Evolutionary conservation across 2,329 filamentous ascomycete species (phyloP).

Genomic region (Cladosporium sp.): DNA sequence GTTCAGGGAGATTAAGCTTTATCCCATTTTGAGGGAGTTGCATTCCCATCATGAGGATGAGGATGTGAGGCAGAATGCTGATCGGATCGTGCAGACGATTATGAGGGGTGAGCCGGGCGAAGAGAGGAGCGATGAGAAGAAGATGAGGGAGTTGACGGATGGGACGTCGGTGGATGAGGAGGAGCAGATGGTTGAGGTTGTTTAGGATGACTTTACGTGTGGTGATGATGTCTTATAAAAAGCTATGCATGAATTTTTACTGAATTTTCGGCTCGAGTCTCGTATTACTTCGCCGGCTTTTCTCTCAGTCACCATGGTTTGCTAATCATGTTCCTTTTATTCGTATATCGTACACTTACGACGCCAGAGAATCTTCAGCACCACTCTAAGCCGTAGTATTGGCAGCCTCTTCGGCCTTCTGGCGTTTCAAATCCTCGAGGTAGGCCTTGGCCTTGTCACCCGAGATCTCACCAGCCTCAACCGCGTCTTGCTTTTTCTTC

Average conservation of each 20-base stretch:
- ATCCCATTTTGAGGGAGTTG: slow-evolving; percentile 82
- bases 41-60: slow-evolving; percentile 76
- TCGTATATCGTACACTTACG: no score
- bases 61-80: slow-evolving; percentile 76
- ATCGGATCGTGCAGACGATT: slow-evolving; percentile 83
- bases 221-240: no score
- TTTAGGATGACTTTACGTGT: slow-evolving; percentile 10
- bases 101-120: slow-evolving; percentile 72
- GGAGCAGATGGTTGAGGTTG: slow-evolving; percentile 39
- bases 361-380: no score
- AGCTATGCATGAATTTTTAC: no score
- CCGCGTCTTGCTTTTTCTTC: not conserved
- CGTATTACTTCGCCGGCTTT: no score
- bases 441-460: not conserved
- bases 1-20: slow-evolving; percentile 74
- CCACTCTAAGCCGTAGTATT: no score
- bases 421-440: not conserved
- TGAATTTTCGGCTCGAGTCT: no score
- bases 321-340: no score
- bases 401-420: not conserved
- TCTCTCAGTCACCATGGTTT: no score
- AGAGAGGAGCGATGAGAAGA: slow-evolving; percentile 40
- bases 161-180: slow-evolving; percentile 32
- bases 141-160: slow-evolving; percentile 38
- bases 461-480: not conserved